These are phyloP conservation scores for Mycena capillaripes DNA, from an alignment of 768 basidiomycete species.

Conservation along the genomic window DNA sequence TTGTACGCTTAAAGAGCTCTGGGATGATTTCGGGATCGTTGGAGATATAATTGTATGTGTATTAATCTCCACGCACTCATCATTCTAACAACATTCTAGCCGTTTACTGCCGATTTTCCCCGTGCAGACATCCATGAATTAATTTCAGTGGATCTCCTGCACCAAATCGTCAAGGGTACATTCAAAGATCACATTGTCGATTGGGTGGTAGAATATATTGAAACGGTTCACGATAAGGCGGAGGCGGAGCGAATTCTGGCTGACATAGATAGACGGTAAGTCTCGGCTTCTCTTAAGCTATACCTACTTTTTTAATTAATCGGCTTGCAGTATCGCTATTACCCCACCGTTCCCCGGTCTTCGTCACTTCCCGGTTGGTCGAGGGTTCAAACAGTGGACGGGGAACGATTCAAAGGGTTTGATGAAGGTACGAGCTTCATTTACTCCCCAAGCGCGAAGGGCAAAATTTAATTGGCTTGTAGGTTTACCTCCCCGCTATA, in stretches of 20 bases:
- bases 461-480: neutral
- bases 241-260: conserved; percentile 38
- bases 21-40: conserved; percentile 42
- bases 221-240: conserved; percentile 14
- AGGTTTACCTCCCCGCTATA: conserved; percentile 31
- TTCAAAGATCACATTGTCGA: conserved; percentile 53
- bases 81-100: too few relatives aligned
- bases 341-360: conserved; percentile 37
- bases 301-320: too few relatives aligned
- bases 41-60: conserved; percentile 38
- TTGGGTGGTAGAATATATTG: conserved; percentile 47
- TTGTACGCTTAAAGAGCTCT: conserved; percentile 35
- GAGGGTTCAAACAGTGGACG: conserved; percentile 41
- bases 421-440: conserved; percentile 33
- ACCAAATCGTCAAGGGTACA: conserved; percentile 44
- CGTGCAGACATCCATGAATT: conserved; percentile 49
- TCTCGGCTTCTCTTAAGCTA: too few relatives aligned
- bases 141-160: conserved; percentile 43
- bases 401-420: conserved; percentile 41
- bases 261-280: conserved; percentile 48
- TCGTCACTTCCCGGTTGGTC: conserved; percentile 35
- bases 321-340: conserved; percentile 38
- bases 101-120: conserved; percentile 51
- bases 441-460: too few relatives aligned
- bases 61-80: neutral